phyloP scores from a whole-genome alignment of 139 green algal genomes.

The Pseudopediastrum boryanum region DNA sequence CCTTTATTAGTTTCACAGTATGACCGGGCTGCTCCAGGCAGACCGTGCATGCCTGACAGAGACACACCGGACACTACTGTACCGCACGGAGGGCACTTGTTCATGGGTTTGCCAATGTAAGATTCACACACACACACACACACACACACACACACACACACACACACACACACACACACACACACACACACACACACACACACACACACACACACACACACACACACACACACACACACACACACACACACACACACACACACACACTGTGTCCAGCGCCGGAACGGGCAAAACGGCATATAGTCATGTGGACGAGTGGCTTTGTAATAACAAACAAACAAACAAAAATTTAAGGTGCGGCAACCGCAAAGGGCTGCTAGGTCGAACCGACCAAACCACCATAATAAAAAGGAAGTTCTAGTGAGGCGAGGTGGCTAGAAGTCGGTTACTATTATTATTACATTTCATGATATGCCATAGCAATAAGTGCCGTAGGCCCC shows the following conservation, averaged over 20 bases:
- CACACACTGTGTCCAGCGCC: not conserved
- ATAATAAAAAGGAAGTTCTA: not conserved
- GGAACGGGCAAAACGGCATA: not conserved
- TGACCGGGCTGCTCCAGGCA: too few species aligned
- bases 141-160: not conserved
- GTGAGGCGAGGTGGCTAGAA: not conserved
- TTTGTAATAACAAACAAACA: not conserved
- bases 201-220: slow-evolving; percentile 3
- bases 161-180: not conserved
- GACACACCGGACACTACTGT: too few species aligned
- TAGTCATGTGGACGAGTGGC: not conserved
- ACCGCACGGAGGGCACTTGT: too few species aligned
- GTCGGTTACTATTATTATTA: not conserved
- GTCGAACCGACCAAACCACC: not conserved
- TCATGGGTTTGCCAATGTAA: too few species aligned
- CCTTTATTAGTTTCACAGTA: too few species aligned
- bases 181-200: slow-evolving; percentile 3
- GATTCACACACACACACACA: too few species aligned
- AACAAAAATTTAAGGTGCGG: not conserved
- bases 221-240: slow-evolving; percentile 3
- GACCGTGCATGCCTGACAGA: too few species aligned
- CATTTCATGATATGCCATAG: too few species aligned
- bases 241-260: not conserved
- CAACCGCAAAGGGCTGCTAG: too few species aligned
- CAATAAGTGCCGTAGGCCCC: too few species aligned